Base-by-base conservation (phyloP, 345 rosid genomes). In the Geranium rotundifolium region DNA sequence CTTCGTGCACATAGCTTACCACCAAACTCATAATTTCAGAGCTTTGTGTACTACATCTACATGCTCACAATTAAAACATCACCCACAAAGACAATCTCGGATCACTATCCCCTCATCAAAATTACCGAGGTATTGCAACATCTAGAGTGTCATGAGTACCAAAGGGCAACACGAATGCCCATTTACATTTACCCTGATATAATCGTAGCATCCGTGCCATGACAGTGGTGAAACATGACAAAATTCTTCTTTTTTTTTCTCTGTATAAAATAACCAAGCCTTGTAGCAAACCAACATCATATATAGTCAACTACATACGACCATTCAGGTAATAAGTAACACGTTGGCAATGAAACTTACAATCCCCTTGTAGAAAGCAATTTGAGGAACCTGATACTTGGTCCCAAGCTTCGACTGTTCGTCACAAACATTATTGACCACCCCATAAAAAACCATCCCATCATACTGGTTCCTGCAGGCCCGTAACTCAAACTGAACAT, bases 371-470 rank as follows among this genome's bases (percentile, higher is more conserved):
- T 81, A 93, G 65, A 84, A 77, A 29, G 95, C 85, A 69, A 93
- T 84, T 77, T 93, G 97, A 0, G 83, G 96, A 74, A 84, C 87
- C 15, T 91, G 79, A 73, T 86, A 93, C 23, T 79, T 82, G 0
- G 97, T 83, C 41, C 97, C 97, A 31, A 90, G 95, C 82, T 93
- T 81, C 23, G 97, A 90, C 23, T 93, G 96, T 17, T 88, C 96
- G 59, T 93, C 96, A 0, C 95, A 73, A 19, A 90, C 85, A 67
- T 71, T 84, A 71, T 90, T 93, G 54, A 90, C 95, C 41, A 93
- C 67, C 13, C 99, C 99, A 64, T 86, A 93, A 64, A 75, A 86
- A 62, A 93, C 81, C 61, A 60, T 73, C 17, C 97, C 96, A 61
- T 83, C 84, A 62, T 86, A 79, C 69, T 90, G 99, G 67, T 90